phyloP scores from a whole-genome alignment of 306 rosid genomes.

The Sindora glabra region DNA sequence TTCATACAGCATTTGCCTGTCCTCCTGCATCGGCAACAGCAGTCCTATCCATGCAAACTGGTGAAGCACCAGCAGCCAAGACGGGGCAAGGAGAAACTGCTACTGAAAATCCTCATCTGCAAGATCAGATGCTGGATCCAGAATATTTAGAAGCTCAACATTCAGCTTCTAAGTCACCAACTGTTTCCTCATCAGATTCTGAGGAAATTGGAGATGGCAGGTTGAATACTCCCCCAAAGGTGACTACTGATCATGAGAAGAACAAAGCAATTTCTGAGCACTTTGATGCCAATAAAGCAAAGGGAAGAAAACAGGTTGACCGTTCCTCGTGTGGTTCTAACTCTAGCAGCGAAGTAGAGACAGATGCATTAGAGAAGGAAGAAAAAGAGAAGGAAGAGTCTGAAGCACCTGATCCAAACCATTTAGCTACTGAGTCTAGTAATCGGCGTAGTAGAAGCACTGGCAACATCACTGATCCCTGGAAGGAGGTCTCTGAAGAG shows the following conservation, averaged over 20 bases:
- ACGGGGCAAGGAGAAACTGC: conserved; percentile 36
- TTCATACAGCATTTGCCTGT: conserved; percentile 49
- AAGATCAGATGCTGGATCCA: conserved; percentile 40
- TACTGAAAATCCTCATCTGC: conserved; percentile 38
- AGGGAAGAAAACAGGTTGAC: conserved; percentile 62
- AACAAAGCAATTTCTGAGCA: conserved; percentile 40
- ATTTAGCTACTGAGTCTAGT: conserved; percentile 39
- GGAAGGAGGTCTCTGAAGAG: conserved; percentile 97
- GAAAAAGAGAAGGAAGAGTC: conserved; percentile 51
- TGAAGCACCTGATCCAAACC: conserved; percentile 42
- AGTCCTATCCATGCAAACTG: conserved; percentile 36
- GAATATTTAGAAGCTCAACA: conserved; percentile 45
- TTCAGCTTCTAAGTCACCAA: conserved; percentile 49
- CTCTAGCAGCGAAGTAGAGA: conserved; percentile 85
- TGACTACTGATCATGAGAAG: conserved; percentile 39
- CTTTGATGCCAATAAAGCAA: conserved; percentile 42
- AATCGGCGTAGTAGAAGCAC: conserved; percentile 52
- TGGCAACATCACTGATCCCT: conserved; percentile 53
- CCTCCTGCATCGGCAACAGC: conserved; percentile 42
- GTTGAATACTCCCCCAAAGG: conserved; percentile 36
- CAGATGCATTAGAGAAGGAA: conserved; percentile 68
- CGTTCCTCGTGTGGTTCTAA: conserved; percentile 96
- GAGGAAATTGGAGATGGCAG: conserved; percentile 56
- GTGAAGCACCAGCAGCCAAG: conserved; percentile 32
- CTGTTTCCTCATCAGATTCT: conserved; percentile 38